These are phyloP conservation scores for Xylaria cubensis DNA, from an alignment of 495 filamentous ascomycete genomes.

Conservation along the genomic window DNA sequence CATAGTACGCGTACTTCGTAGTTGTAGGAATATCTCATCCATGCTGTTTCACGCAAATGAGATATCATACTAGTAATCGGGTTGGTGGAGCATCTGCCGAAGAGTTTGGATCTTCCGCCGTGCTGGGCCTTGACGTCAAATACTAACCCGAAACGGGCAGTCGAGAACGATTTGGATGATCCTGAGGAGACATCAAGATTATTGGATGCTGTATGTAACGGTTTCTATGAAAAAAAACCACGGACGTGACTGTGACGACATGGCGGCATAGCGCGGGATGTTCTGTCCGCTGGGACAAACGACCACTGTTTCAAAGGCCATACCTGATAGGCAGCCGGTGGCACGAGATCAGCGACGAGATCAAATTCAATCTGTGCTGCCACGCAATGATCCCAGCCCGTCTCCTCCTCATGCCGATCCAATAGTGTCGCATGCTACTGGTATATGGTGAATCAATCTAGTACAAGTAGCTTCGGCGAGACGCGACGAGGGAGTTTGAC, in stretches of 20 bases:
- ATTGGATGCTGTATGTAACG: conserved; percentile 16
- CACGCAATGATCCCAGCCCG: conserved; percentile 14
- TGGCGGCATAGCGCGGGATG: conserved; percentile 22
- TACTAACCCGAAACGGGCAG: conserved; percentile 24
- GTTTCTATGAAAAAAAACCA: not conserved
- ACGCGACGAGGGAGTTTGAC: conserved; percentile 22
- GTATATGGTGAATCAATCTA: not conserved
- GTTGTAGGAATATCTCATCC: not conserved
- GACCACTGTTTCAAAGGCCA: conserved; percentile 6
- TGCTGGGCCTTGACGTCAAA: conserved; percentile 24
- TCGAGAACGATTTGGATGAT: not conserved
- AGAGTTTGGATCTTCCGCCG: conserved; percentile 18
- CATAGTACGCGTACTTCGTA: not conserved
- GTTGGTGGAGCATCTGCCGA: conserved; percentile 22
- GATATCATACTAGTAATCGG: not conserved
- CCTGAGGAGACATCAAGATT: not conserved
- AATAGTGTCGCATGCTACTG: conserved; percentile 1
- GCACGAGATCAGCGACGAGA: conserved; percentile 18
- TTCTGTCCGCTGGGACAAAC: conserved; percentile 10
- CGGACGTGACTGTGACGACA: conserved; percentile 19
- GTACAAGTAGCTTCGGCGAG: conserved; percentile 18
- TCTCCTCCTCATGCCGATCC: conserved; percentile 20
- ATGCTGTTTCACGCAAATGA: conserved; percentile 23
- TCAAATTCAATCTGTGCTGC: conserved; percentile 18
- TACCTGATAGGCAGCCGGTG: not conserved